Evolutionary conservation across 1,139 yeast genomes (phyloP), one percentile per base, ranked within the genome.

Genomic region (Yamadazyma diospyri): DNA sequence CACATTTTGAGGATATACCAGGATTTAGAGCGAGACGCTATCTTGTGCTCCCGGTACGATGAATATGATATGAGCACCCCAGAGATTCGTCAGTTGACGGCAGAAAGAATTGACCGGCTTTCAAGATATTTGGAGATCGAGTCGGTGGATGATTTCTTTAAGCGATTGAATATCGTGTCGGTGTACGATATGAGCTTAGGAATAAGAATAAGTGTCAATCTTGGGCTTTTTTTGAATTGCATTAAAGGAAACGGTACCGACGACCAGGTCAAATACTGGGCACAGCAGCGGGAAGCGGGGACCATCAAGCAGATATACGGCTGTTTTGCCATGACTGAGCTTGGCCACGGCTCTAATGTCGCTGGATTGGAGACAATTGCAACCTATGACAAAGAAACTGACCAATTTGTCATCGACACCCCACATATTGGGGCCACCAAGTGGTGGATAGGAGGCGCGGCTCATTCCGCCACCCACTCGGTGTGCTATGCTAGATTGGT

Each of bases 221-320:
- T 78, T 50, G 88, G 87, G 5, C 67, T 83, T 37, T 83, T 82
- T 53, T 66, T 81, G 45, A 75, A 76, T 45, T 80, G 88, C 43
- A 61, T 83, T 39, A 76, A 73, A 46, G 89, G 92, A 34, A 78
- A 81, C 41, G 94, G 92, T 43, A 79, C 92, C 34, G 37, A 45
- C 18, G 63, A 57, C 23, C 73, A 67, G 48, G 56, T 59, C 41
- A 48, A 56, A 32, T 67, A 57, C 55, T 67, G 73, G 73, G 54
- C 64, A 37, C 48, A 57, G 43, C 47, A 43, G 35, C 65, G 63
- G 48, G 69, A 63, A 46, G 54, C 70, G 27, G 57, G 53, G 6
- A 50, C 51, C 34, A 40, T 66, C 27, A 64, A 61, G 49, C 61
- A 61, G 40, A 50, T 67, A 23, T 67, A 63, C 45, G 73, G 74